Evolutionary conservation across 192 early-diverging fungal genomes (phyloP), one percentile per base, ranked within the genome.

Genomic region (Coemansia sp.): DNA sequence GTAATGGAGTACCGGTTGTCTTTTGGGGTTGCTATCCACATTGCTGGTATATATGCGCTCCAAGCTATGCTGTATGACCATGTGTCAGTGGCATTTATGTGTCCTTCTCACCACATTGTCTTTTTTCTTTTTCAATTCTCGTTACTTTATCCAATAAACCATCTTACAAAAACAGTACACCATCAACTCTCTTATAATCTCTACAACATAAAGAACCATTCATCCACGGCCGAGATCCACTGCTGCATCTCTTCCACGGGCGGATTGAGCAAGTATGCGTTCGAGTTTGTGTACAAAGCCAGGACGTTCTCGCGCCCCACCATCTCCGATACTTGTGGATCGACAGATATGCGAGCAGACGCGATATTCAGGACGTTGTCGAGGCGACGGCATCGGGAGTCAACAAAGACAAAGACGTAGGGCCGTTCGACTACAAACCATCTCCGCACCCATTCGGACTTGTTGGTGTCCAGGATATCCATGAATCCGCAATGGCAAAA

Each of bases 361-460:
- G 77, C 58, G 19, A 95, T 60, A 38, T 87, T 86, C 40, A 92
- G 77, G n/a, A 88, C 83, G 43, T 81, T 79, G 21, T 83, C 67
- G 44, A 90, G 79, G n/a, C 80, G 79, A 6, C 48, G 55, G 49
- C 89, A 86, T 2, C 64, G 66, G 14, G 75, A 51, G 44, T 76
- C 82, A 19, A 61, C 67, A 69, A 85, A 91, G 20, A 91, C 78
- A 51, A 87, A 89, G 25, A 94, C 55, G 54, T 87, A 89, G 10
- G 92, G 92, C 25, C 83, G 78, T 41, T 64, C 59, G 0, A 80
- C 50, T 26, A 91, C 87, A 68, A 87, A 83, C 85, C 86, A 91
- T 5, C 83, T 71, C 35, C 81, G 79, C 1, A 76, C 63, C 92
- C 92, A 94, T 13, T 57, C 53, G 1, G 30, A 44, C 11, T 40